Evolutionary conservation across 805 yeast genomes (phyloP).

Genomic region (Metschnikowia dekortorum): DNA sequence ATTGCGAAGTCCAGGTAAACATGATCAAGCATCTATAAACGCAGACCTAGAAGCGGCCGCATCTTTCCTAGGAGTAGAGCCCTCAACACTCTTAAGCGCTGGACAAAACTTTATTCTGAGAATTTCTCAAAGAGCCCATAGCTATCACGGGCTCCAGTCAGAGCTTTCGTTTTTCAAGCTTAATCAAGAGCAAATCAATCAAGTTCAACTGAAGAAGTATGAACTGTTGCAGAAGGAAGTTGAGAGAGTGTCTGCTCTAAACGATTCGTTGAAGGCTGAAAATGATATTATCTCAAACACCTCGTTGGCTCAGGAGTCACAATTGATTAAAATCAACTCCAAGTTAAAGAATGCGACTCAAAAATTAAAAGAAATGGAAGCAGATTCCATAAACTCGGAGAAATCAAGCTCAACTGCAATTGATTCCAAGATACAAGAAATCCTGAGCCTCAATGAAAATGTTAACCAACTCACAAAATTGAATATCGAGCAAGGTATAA

Average conservation of each 20-base stretch:
- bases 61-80: conserved; percentile 26
- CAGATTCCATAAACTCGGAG: conserved; percentile 11
- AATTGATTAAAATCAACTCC: conserved; percentile 8
- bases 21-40: conserved; percentile 7
- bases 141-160: conserved; percentile 26
- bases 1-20: conserved; percentile 1
- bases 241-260: conserved; percentile 20
- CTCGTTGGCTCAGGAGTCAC: conserved; percentile 2
- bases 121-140: conserved; percentile 24
- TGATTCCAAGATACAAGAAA: conserved; percentile 21
- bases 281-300: conserved; percentile 13
- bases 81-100: conserved; percentile 11
- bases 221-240: conserved; percentile 19
- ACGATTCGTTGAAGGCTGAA: conserved; percentile 16
- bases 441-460: conserved; percentile 24
- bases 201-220: conserved; percentile 22
- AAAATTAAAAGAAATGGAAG: conserved; percentile 17
- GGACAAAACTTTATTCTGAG: conserved; percentile 16
- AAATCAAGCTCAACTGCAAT: background rate
- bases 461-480: conserved; percentile 27
- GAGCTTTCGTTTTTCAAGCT: conserved; percentile 30
- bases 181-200: conserved; percentile 31
- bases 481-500: conserved; percentile 35
- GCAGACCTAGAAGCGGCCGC: conserved; percentile 19
- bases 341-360: conserved; percentile 15